Evolutionary conservation across 768 basidiomycete genomes (phyloP), one percentile per base, ranked within the genome.

Genomic region (Naematelia encephala): DNA sequence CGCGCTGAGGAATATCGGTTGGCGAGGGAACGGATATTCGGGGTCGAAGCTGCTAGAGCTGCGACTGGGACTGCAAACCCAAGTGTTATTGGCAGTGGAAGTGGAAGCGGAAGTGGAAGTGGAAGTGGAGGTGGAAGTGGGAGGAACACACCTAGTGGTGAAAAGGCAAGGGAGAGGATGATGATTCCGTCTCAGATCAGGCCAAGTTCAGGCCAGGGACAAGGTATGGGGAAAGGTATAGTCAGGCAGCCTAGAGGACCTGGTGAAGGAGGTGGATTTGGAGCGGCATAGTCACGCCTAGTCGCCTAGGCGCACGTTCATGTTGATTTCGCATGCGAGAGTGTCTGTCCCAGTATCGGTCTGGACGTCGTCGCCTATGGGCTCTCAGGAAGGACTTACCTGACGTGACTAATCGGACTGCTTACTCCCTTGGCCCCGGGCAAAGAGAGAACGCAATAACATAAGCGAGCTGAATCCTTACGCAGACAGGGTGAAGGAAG

Each of bases 1-100:
- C 54, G 67, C 34, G 72, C 68, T 39, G 69, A 66, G 34, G 66
- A 68, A 51, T 74, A 74, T 52, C 46, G 66, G 2, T 21, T 69
- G 8, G 69, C 72, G 1, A 54, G 72, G 57, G 72, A 74, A 51
- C 29, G 72, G 26, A 74, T 74, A 12, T 52, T 52, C 29, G 51
- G 51, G 5, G 23, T 23, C 5, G 22, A 22, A 4, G n/a, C 5
- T 21, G 23, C 51, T 16, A 25, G 51, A n/a, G 34, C n/a, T 5
- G 25, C 14, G 25, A 28, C 51, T 19, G 34, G 34, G 8, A 8
- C 34, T 39, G 34, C n/a, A n/a, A n/a, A n/a, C n/a, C n/a, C 8
- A 8, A 39, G 34, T 39, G 34, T 39, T 16, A 39, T 8, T 16
- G 34, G 8, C 16, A 16, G 34, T 16, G 34, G 34, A 39, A 39